Conservation (phyloP, 306 rosid genomes). For the Corylus americana region DNA sequence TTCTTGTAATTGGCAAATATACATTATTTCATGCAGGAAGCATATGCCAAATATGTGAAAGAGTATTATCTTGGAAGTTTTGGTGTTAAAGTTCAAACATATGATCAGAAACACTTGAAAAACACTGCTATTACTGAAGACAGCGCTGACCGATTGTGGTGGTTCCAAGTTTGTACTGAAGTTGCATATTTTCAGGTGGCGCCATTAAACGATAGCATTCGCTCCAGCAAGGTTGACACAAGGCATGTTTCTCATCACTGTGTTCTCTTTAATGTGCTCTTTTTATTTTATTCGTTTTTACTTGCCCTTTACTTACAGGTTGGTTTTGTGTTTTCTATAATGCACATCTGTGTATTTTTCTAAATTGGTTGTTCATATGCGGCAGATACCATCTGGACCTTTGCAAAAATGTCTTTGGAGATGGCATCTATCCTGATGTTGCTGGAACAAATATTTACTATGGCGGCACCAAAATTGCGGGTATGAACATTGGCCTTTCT, state of each 20-base stretch:
- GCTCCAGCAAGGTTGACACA: slow-evolving; percentile 75
- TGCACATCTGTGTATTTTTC: slow-evolving; percentile 14
- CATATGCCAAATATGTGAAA: slow-evolving; percentile 74
- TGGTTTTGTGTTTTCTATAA: slow-evolving; percentile 5
- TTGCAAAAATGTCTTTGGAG: slow-evolving; percentile 91
- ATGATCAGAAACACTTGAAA: slow-evolving; percentile 71
- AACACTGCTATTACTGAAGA: slow-evolving; percentile 50
- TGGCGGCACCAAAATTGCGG: slow-evolving; percentile 91
- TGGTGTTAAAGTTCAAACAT: slow-evolving; percentile 45
- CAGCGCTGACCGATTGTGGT: slow-evolving; percentile 77
- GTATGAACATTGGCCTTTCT: slow-evolving; percentile 38
- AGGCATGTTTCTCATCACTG: slow-evolving; percentile 47
- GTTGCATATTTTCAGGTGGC: slow-evolving; percentile 98
- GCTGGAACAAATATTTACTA: slow-evolving; percentile 71
- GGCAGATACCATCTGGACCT: slow-evolving; percentile 93
- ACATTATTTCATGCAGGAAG: slow-evolving; percentile 54
- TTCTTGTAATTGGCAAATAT: slow-evolving; percentile 27
- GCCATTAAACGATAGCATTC: slow-evolving; percentile 80
- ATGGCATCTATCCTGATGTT: slow-evolving; percentile 82
- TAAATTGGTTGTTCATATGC: slow-evolving; percentile 18
- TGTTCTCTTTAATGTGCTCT: slow-evolving; percentile 12
- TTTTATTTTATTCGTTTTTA: background rate
- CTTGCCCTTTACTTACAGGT: slow-evolving; percentile 2
- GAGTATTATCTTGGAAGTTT: slow-evolving; percentile 56
- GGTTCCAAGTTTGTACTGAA: slow-evolving; percentile 99